Evolutionary conservation across 176 grass and related monocot genomes (phyloP).

Genomic region (Raddia guianensis): DNA sequence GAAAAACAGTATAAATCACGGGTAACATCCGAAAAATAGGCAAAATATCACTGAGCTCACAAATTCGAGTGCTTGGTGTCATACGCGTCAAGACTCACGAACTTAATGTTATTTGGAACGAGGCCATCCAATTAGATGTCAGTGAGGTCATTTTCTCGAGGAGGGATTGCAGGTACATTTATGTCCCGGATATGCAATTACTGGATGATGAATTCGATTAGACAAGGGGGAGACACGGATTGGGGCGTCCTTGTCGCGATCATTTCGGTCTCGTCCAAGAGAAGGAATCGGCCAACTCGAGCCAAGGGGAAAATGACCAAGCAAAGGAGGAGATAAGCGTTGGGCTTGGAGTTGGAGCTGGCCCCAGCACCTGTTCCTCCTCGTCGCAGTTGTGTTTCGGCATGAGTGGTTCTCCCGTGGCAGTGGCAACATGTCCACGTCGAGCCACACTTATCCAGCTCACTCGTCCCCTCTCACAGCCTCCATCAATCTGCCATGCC

Average conservation of each 20-base stretch:
- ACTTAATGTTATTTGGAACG: too few species aligned
- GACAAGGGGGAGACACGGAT: background rate
- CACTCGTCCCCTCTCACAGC: background rate
- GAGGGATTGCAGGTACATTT: too few species aligned
- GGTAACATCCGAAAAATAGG: too few species aligned
- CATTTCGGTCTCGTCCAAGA: background rate
- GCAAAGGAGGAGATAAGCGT: background rate
- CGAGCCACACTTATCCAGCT: slow-evolving; percentile 12
- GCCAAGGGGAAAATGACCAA: background rate
- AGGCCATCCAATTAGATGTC: too few species aligned
- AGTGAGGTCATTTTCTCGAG: too few species aligned
- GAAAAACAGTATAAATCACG: too few species aligned
- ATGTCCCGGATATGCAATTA: background rate
- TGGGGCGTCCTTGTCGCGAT: background rate
- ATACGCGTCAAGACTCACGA: too few species aligned
- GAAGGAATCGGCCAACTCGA: background rate
- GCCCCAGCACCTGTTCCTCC: background rate
- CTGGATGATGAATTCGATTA: background rate
- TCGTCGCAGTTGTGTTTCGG: background rate
- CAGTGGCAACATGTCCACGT: background rate
- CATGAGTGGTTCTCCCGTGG: background rate
- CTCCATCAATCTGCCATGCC: background rate
- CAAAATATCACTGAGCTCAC: too few species aligned
- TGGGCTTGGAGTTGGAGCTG: background rate
- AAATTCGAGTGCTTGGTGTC: too few species aligned